Base-by-base conservation (phyloP, 2,329 filamentous ascomycete species). In the Colletotrichum agaves region DNA sequence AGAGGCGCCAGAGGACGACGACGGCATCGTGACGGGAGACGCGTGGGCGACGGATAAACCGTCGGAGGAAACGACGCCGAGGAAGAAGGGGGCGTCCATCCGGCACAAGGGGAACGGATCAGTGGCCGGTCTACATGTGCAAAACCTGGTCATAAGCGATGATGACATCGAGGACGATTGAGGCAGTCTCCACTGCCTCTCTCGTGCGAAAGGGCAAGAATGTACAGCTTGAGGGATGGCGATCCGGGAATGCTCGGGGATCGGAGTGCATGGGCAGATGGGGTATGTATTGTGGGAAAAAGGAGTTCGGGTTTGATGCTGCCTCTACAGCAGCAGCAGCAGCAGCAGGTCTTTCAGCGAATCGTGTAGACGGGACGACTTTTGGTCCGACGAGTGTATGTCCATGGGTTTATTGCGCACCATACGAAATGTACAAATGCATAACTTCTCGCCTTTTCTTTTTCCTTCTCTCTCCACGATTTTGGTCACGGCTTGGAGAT, bases 121-220 rank as follows among this genome's bases (percentile, higher is more conserved):
- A 10, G 75, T 81, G 49, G 78, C 79, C 2, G 78, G 82, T 31
- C 75, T 85, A 70, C 80, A 84, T 46, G 85, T 89, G 69, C 88
- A 90, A 76, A 91, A 90, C 73, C 79, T 94, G 71, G 87, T 93
- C 49, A 79, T 95, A 44, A 93, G 90, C 72, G 93, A 96, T 74
- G 93, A 96, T 79, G 93, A 96, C 81, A 95, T 96, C 75, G 91
- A 94, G 77, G 92, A 94, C 73, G 63, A 71, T 19, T 63, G 43
- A 63, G 49, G 15, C 2, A 5, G 15, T 3, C 3, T 2, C 2
- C 0, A 6, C 27, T 27, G 5, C 8, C 27, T 27, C 27, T 27
- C 27, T 27, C 6, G 6, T 13, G 15, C 8, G 6, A 49, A n/a
- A n/a, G n/a, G 10, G 3, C 4, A 6, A 10, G 5, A 46, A 43